Conservation (phyloP, 2,329 filamentous ascomycete genomes). For the Fusarium drepaniforme region DNA sequence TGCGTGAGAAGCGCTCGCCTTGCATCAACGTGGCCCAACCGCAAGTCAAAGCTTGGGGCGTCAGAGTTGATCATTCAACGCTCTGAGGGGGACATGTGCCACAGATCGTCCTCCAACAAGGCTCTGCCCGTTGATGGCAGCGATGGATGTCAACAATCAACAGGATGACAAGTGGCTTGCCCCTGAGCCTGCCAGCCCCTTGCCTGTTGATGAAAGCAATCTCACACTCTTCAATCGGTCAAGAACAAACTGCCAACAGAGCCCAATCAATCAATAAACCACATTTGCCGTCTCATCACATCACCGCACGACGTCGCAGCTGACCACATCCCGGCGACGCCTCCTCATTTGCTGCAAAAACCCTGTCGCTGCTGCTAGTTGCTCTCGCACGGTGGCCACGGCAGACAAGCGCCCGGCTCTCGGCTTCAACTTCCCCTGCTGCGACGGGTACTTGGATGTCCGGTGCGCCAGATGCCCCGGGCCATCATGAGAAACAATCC, state of each 20-base stretch:
- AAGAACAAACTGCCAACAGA: background rate
- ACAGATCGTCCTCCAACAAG: background rate
- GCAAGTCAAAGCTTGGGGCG: conserved; percentile 22
- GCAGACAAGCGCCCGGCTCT: conserved; percentile 27
- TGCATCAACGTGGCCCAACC: conserved; percentile 43
- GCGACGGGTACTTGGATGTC: background rate
- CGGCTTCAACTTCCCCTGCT: conserved; percentile 3
- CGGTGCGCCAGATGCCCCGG: background rate
- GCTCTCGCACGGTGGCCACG: conserved; percentile 23
- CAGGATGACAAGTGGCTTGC: background rate
- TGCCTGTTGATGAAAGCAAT: conserved; percentile 2
- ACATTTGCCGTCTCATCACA: conserved; percentile 20
- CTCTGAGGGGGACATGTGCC: conserved; percentile 2
- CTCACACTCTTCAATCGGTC: conserved; percentile 12
- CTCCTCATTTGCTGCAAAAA: conserved; percentile 29
- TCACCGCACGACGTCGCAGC: conserved; percentile 22
- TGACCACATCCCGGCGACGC: conserved; percentile 26
- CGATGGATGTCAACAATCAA: background rate
- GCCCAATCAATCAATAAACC: conserved; percentile 22
- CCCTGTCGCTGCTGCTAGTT: conserved; percentile 24
- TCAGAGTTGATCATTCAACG: conserved; percentile 31
- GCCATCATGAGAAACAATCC: background rate
- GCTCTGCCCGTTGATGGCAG: background rate
- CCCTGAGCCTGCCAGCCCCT: conserved; percentile 1
- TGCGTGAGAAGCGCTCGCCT: conserved; percentile 26